Base-by-base conservation (phyloP, 1,284 basidiomycete species). In the Golubevia sp. region DNA sequence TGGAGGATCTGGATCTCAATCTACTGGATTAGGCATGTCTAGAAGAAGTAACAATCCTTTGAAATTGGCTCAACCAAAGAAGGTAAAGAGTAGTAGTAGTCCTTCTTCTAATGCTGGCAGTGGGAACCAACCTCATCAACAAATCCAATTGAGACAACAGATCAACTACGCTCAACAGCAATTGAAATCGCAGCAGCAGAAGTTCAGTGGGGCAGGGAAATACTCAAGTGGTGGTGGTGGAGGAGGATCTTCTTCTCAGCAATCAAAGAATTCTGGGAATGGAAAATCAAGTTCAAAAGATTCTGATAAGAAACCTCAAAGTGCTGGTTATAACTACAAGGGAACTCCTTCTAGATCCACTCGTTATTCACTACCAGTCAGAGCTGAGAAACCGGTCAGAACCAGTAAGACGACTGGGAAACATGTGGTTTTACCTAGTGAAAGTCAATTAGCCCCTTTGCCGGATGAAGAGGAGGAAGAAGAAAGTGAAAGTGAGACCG, bases 371-470 rank as follows among this genome's bases (percentile, higher is more conserved):
- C 67, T 83, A 15, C 80, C 80, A 2, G 79, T 82, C 2, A 68
- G 80, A 4, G 58, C 77, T 6, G 80, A 83, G 55, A 83, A 82
- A 70, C 90, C 63, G 85, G 92, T 84, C 2, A 88, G 94, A 54
- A 91, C 92, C 0, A 94, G 92, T 15, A 97, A 97, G 86, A 94
- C 91, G 0, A 91, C 90, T 0, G 93, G 95, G 74, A 93, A 93
- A 79, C 92, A 96, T 70, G 93, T 97, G 4, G 87, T 94, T 21
- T 88, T 97, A 11, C 94, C 94, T 0, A 93, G 92, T 55, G 94
- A 90, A 55, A 92, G 93, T 2, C 94, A 97, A 84, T 92, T 94
- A 0, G 91, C 90, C 63, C 91, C 93, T 0, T 85, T 94, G 3
- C 87, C 87, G 0, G 88, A 88, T 27, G 88, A 89, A 34, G 88